Evolutionary conservation across 305 asterid genomes (phyloP).

Genomic region (Solanum hybrid): DNA sequence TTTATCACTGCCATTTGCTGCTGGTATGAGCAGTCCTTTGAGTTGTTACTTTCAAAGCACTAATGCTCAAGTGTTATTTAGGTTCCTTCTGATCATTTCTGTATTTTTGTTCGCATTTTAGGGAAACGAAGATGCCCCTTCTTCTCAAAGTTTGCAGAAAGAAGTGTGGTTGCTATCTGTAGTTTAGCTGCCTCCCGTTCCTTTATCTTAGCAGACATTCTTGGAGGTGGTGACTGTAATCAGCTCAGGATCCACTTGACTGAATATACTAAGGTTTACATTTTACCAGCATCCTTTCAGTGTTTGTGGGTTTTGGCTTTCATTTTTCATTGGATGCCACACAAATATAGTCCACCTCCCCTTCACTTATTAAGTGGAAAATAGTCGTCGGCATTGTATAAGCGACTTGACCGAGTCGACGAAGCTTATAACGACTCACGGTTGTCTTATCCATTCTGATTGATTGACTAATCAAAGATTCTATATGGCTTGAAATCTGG

Average conservation of each 20-base stretch:
- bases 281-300: neutral
- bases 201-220: slow-evolving; percentile 18
- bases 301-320: neutral
- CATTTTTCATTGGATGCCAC: neutral
- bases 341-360: neutral
- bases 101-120: slow-evolving; percentile 15
- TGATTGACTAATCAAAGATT: neutral
- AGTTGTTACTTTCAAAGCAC: neutral
- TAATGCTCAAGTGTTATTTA: neutral
- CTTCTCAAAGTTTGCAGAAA: slow-evolving; percentile 48
- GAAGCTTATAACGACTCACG: neutral
- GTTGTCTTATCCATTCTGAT: neutral
- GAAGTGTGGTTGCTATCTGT: slow-evolving; percentile 33
- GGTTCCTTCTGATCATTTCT: neutral
- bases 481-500: neutral
- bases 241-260: slow-evolving; percentile 55
- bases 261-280: slow-evolving; percentile 54
- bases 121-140: slow-evolving; percentile 56
- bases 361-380: too few relatives aligned
- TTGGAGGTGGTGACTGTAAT: slow-evolving; percentile 27
- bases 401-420: too few relatives aligned
- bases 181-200: slow-evolving; percentile 28
- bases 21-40: slow-evolving; percentile 39
- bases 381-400: too few relatives aligned
- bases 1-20: slow-evolving; percentile 66